phyloP scores from a whole-genome alignment of 805 yeast genomes.

The Zygoascus flipseniorum region DNA sequence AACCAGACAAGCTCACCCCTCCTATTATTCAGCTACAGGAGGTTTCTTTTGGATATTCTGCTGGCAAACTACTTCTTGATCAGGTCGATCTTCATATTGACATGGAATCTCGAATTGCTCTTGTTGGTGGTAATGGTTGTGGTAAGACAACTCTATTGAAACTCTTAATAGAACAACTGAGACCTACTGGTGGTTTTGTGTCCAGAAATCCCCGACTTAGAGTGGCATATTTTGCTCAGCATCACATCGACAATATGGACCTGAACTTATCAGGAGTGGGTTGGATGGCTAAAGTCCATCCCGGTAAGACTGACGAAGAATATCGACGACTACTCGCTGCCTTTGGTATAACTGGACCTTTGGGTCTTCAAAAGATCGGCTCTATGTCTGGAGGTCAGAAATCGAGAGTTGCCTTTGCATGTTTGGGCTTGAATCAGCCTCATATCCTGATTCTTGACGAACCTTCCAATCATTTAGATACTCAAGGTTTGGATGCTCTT shows the following conservation, averaged over 20 bases:
- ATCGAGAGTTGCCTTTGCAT: conserved; percentile 96
- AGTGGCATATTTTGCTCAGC: conserved; percentile 96
- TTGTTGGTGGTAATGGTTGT: conserved; percentile 98
- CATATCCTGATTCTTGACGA: conserved; percentile 91
- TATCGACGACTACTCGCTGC: conserved; percentile 94
- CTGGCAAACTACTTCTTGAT: conserved; percentile 52
- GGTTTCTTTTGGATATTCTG: conserved; percentile 78
- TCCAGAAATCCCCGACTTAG: conserved; percentile 77
- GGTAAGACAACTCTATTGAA: conserved; percentile 96
- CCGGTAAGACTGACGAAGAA: conserved; percentile 93
- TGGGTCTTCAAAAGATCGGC: conserved; percentile 86
- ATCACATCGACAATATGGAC: conserved; percentile 98
- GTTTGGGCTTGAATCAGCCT: conserved; percentile 81
- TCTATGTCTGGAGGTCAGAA: conserved; percentile 96
- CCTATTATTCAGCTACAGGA: conserved; percentile 85
- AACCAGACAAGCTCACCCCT: conserved; percentile 86
- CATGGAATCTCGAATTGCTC: conserved; percentile 89
- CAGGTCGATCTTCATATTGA: conserved; percentile 86
- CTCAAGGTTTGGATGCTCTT: conserved; percentile 93
- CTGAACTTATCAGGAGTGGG: conserved; percentile 74
- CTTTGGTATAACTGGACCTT: conserved; percentile 91
- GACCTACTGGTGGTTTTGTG: conserved; percentile 71
- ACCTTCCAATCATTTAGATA: conserved; percentile 98
- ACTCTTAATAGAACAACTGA: conserved; percentile 66
- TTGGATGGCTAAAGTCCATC: conserved; percentile 85